Evolutionary conservation across 148 eudicot genomes (phyloP), one percentile per base, ranked within the genome.

Genomic region (Diospyros kaki): DNA sequence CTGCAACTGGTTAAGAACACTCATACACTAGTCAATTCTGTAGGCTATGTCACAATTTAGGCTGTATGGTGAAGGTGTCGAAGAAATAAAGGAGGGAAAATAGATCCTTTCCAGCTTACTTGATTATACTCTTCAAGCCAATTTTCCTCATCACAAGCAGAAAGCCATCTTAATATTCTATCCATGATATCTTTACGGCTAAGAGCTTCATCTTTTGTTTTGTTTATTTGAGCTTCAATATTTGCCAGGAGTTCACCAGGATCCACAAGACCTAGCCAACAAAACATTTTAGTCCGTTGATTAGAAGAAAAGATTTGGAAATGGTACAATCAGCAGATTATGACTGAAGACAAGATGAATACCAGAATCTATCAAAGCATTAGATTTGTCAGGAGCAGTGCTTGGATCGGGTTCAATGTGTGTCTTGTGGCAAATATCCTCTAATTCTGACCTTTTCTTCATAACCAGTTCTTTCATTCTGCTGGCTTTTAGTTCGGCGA

Each of bases 311-410:
- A 67, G 55, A 42, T 56, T 17, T 8, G 3, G 52, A 3, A 15
- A 55, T 70, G 61, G 0, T 14, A 54, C 76, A 40, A 9, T 6
- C 15, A 54, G 3, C 39, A 40, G 56, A 45, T 56, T 53, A 39
- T 2, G 13, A 48, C 45, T 61, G 41, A 66, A 63, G 63, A 46
- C 52, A 59, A 66, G 65, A 63, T 72, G 18, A 17, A 68, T 73
- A 89, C 93, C 90, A 66, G 93, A 89, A 77, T 89, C 93, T 46
- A 89, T 87, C 83, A 89, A 80, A 17, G 90, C 93, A 81, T 41
- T 87, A 58, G 89, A 79, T 81, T 89, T 89, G 67, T 89, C 93
- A 73, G 83, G 83, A 75, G 89, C 84, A 59, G 89, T 89, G 81
- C 85, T 89, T 60, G 86, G 80, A 81, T 89, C 93, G 75, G 90